These are phyloP conservation scores for Immersiporthe knoxdaviesiana DNA, from an alignment of 2,329 filamentous ascomycete species.

Conservation along the genomic window DNA sequence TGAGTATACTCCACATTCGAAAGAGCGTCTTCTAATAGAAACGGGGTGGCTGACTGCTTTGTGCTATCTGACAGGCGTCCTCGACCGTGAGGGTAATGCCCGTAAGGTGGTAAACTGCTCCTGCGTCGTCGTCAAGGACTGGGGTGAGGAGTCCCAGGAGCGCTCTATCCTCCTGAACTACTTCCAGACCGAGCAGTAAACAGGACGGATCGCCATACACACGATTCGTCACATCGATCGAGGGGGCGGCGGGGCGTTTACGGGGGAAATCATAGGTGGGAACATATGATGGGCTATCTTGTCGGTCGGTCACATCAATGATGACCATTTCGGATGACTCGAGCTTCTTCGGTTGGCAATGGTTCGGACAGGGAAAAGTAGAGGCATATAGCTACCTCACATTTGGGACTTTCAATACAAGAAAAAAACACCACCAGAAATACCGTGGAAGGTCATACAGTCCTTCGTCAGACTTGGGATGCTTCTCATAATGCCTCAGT, in stretches of 20 bases:
- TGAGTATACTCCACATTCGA: slow-evolving; percentile 59
- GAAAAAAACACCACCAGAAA: slow-evolving; percentile 36
- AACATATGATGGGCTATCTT: slow-evolving; percentile 37
- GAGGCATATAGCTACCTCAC: slow-evolving; percentile 39
- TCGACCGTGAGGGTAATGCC: slow-evolving; percentile 98
- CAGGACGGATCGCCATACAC: slow-evolving; percentile 25
- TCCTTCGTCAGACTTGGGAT: slow-evolving; percentile 6
- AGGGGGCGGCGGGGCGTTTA: slow-evolving; percentile 29
- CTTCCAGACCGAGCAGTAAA: slow-evolving; percentile 91
- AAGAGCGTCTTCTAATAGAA: background rate
- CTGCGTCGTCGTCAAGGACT: slow-evolving; percentile 99
- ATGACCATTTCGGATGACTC: slow-evolving; percentile 46
- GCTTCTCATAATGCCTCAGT: background rate
- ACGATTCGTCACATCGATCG: slow-evolving; percentile 37
- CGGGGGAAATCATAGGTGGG: slow-evolving; percentile 41
- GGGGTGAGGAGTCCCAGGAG: slow-evolving; percentile 99
- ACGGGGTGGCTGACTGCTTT: slow-evolving; percentile 15
- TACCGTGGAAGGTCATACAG: slow-evolving; percentile 33
- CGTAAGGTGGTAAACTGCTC: slow-evolving; percentile 99
- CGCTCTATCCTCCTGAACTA: slow-evolving; percentile 99
- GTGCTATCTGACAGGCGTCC: slow-evolving; percentile 71
- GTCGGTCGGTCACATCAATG: slow-evolving; percentile 34
- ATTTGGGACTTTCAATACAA: slow-evolving; percentile 39
- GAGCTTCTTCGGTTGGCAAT: slow-evolving; percentile 53
- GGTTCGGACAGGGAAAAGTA: slow-evolving; percentile 41